Evolutionary conservation across 768 basidiomycete genomes (phyloP).

Genomic region (Galerina sulciceps): DNA sequence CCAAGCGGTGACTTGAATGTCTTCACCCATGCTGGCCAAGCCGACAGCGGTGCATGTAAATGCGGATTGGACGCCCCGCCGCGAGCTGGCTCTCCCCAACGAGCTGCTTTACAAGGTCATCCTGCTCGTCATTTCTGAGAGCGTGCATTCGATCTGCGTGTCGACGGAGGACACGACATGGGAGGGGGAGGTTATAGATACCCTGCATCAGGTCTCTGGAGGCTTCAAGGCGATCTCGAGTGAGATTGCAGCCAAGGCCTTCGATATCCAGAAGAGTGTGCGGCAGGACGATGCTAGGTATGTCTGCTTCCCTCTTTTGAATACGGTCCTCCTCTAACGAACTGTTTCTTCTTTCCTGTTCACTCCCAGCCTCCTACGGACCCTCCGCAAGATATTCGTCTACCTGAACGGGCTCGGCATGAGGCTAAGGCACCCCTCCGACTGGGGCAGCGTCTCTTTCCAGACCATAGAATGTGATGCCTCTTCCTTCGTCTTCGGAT

Average conservation of each 20-base stretch:
- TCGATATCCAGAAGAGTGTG: slow-evolving; percentile 25
- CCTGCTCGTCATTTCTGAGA: slow-evolving; percentile 30
- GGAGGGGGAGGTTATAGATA: slow-evolving; percentile 35
- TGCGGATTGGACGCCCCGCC: slow-evolving; percentile 15
- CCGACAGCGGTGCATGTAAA: no score
- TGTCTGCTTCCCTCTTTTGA: not conserved
- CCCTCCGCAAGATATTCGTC: slow-evolving; percentile 22
- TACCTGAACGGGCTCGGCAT: slow-evolving; percentile 29
- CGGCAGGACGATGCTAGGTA: slow-evolving; percentile 23
- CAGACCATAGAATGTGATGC: slow-evolving; percentile 26
- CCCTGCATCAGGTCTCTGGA: slow-evolving; percentile 35
- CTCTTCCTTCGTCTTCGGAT: slow-evolving; percentile 32
- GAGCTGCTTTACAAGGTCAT: slow-evolving; percentile 42
- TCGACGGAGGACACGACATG: slow-evolving; percentile 34
- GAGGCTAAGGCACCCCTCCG: slow-evolving; percentile 25
- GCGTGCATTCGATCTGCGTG: slow-evolving; percentile 36
- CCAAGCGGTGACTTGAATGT: no score
- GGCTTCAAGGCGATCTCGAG: slow-evolving; percentile 37
- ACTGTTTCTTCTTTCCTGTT: not conserved
- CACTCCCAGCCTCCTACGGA: slow-evolving; percentile 12
- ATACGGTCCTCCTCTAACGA: not conserved
- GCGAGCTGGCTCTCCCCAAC: slow-evolving; percentile 33
- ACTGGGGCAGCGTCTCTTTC: slow-evolving; percentile 22
- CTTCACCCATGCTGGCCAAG: no score
- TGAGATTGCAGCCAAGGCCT: slow-evolving; percentile 36